A percentile compares a stretch with the other conserved stretches of the same genome.
phyloP scores from a whole-genome alignment of 352 stramenopile genomes.

The Phytophthora constricta region DNA sequence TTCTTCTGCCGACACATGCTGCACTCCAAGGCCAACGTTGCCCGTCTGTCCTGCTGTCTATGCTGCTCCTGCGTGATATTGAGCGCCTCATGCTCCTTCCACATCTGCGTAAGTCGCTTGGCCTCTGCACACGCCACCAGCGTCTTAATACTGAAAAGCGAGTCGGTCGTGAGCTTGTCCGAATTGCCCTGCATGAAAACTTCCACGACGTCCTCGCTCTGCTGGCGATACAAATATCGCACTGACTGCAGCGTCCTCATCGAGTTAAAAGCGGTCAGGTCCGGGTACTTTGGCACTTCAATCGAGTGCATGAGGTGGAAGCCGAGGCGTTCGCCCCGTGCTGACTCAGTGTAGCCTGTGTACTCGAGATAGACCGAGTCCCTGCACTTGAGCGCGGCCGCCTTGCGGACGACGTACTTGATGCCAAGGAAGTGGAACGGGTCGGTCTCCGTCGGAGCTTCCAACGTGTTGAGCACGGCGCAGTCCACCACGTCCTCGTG shows the following conservation, averaged over 20 bases:
- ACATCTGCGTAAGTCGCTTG: slow-evolving; percentile 56
- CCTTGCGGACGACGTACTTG: slow-evolving; percentile 27
- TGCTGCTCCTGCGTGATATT: slow-evolving; percentile 13
- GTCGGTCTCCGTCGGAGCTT: slow-evolving; percentile 32
- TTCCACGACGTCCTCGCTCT: slow-evolving; percentile 50
- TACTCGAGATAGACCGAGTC: slow-evolving; percentile 42
- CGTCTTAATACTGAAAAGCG: slow-evolving; percentile 41
- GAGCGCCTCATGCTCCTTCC: slow-evolving; percentile 17
- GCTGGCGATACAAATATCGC: slow-evolving; percentile 53
- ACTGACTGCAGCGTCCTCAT: slow-evolving; percentile 31
- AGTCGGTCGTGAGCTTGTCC: slow-evolving; percentile 37
- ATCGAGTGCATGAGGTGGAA: slow-evolving; percentile 59
- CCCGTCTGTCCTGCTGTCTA: slow-evolving; percentile 17
- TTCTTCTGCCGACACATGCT: slow-evolving; percentile 45
- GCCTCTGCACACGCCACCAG: slow-evolving; percentile 52
- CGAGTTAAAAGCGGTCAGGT: slow-evolving; percentile 15
- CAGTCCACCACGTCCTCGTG: slow-evolving; percentile 33
- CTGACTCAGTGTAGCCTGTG: slow-evolving; percentile 31
- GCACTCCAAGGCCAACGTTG: slow-evolving; percentile 34
- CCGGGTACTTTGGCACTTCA: slow-evolving; percentile 33
- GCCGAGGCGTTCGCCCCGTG: slow-evolving; percentile 39
- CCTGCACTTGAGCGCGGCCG: slow-evolving; percentile 21
- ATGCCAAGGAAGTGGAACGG: slow-evolving; percentile 44
- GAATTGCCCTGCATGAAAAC: slow-evolving; percentile 57
- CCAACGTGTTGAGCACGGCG: slow-evolving; percentile 31